Evolutionary conservation across 2,329 filamentous ascomycete species (phyloP), one percentile per base, ranked within the genome.

Genomic region (Tothia fuscella): DNA sequence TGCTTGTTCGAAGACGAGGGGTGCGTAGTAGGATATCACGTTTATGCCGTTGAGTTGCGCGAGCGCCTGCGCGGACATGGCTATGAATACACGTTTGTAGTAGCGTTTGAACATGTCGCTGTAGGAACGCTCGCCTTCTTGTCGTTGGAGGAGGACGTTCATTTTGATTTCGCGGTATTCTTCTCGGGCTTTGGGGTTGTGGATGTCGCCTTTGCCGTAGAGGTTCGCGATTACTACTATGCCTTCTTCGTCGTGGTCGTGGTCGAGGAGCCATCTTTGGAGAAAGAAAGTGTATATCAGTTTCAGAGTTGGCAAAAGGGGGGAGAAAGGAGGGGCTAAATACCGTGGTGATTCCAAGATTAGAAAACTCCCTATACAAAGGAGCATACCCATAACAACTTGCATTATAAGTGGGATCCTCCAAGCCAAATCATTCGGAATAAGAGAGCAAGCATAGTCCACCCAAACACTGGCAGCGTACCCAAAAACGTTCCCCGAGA

Each of bases 111-210:
- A 98, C 91, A 98, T 98, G 48, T 96, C 91, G 29, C 62, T 53
- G 61, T 96, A 98, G 0, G 83, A 78, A 51, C 91, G 76, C 65
- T 96, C 91, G 52, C 91, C 91, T 64, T 98, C 91, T 64, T 94
- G 87, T 39, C 91, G 83, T 60, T 89, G 80, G 19, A 96, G 69
- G 25, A 98, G 74, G 22, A 98, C 91, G 53, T 89, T 80, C 85
- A 95, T 94, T 69, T 98, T 98, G 67, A 98, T 98, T 56, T 96
- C 91, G 53, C 89, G 84, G 63, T 93, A 98, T 61, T 98, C 91
- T 43, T 95, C 88, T 45, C 88, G 78, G 2, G 91, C 91, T 61
- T 93, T 91, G 45, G 80, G 67, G 59, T 94, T 84, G 63, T 95
- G 88, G 47, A 96, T 88, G 59, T 98, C 91, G 46, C 91, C 91